Evolutionary conservation across 2,329 filamentous ascomycete species (phyloP), one percentile per base, ranked within the genome.

Genomic region (Elsinoe batatas): DNA sequence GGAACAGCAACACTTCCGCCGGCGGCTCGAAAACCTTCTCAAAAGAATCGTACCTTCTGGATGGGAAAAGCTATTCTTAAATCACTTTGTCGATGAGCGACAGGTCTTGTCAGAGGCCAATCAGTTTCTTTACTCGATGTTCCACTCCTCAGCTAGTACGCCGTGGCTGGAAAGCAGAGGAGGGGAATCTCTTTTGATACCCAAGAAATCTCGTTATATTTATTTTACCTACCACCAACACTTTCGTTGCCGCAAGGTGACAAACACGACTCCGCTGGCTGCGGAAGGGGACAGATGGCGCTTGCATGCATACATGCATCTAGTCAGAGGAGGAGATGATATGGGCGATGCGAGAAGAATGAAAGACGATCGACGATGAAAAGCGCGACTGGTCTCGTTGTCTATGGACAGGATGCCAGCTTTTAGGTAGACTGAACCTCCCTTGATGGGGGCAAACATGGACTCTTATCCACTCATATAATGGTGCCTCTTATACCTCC

Each of bases 331-430:
- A 17, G 32, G 47, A 22, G 15, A 22, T 33, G 18, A 35, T 10
- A 36, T 38, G 47, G 17, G 40, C 20, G 32, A 22, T 11, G 33
- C n/a, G n/a, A 32, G 47, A 20, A 51, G 17, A 15, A 37, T 38
- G 47, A 37, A 18, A 33, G 17, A 20, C 32, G 32, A 36, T 20
- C 47, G 33, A 37, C 13, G 32, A 12, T 22, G 36, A 51, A 20
- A 18, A 13, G 47, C 47, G 47, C 47, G 47, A 38, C 47, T 51
- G 47, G 47, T 51, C 47, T 51, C 47, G 47, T 33, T 51, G 47
- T 51, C 47, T 51, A 33, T 51, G 47, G 47, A 51, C 44, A 49
- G 44, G 44, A 49, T 49, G 32, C 44, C 44, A 15, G 44, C 44
- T 49, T 49, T 49, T 49, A 49, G 44, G 44, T 49, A 49, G 44